A percentile compares a stretch with the other conserved stretches of the same genome.
Conservation (phyloP, 176 grass and related monocot genomes). For the Rhipidocladum racemiflorum region DNA sequence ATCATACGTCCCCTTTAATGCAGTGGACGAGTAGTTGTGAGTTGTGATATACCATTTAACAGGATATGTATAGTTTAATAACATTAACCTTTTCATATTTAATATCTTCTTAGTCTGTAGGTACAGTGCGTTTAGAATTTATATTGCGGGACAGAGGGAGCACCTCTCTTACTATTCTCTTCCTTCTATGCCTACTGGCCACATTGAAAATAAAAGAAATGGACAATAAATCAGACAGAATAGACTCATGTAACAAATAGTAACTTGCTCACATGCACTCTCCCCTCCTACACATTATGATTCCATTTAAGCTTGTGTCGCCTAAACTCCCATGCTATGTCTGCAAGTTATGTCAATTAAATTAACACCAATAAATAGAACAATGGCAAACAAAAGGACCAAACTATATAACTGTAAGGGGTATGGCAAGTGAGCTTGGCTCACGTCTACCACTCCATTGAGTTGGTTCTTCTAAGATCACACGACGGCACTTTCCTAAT, state of each 20-base stretch:
- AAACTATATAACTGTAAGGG: slow-evolving; percentile 26
- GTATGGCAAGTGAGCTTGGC: slow-evolving; percentile 9
- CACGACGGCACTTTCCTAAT: slow-evolving; percentile 42
- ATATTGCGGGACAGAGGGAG: too few species aligned
- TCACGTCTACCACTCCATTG: slow-evolving; percentile 68
- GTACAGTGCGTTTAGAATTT: too few species aligned
- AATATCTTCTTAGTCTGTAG: too few species aligned
- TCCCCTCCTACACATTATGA: neutral
- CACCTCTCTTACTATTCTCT: neutral
- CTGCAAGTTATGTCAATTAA: slow-evolving; percentile 20
- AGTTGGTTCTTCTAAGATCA: slow-evolving; percentile 65
- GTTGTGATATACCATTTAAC: too few species aligned
- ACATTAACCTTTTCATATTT: too few species aligned
- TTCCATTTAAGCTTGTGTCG: slow-evolving; percentile 11
- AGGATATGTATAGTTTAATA: too few species aligned
- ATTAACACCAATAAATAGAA: slow-evolving; percentile 19
- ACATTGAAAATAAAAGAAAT: neutral
- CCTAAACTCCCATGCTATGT: slow-evolving; percentile 29
- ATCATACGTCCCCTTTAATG: too few species aligned
- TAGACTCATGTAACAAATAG: neutral
- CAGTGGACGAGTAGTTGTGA: too few species aligned
- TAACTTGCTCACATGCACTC: slow-evolving; percentile 7
- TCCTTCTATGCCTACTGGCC: neutral
- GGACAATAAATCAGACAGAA: neutral
- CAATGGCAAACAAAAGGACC: slow-evolving; percentile 1